phyloP scores from a whole-genome alignment of 306 rosid species.

The peach (Prunus persica) region Prunus_persica_NCBIv2 NC_034011.1:8285501-8286000 shows the following conservation, averaged over 20 bases:
- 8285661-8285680: too few relatives aligned
- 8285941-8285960: background rate
- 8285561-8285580: too few relatives aligned
- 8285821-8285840: background rate
- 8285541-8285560: too few relatives aligned
- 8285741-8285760: background rate
- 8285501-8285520: too few relatives aligned
- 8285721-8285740: background rate
- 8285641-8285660: too few relatives aligned
- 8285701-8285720: background rate
- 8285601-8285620: too few relatives aligned
- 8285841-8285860: background rate
- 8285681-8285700: too few relatives aligned
- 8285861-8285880: background rate
- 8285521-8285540: too few relatives aligned
- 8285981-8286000: too few relatives aligned
- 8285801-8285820: background rate
- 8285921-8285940: background rate
- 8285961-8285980: background rate
- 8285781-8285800: background rate
- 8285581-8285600: too few relatives aligned
- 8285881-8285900: background rate
- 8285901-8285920: conserved; percentile 1
- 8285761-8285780: background rate
- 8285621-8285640: too few relatives aligned